Percentiles rank a stretch among this genome's conserved stretches.
phyloP scores from a whole-genome alignment of 768 basidiomycete genomes.

The Phylloporus rhodoxanthus region DNA sequence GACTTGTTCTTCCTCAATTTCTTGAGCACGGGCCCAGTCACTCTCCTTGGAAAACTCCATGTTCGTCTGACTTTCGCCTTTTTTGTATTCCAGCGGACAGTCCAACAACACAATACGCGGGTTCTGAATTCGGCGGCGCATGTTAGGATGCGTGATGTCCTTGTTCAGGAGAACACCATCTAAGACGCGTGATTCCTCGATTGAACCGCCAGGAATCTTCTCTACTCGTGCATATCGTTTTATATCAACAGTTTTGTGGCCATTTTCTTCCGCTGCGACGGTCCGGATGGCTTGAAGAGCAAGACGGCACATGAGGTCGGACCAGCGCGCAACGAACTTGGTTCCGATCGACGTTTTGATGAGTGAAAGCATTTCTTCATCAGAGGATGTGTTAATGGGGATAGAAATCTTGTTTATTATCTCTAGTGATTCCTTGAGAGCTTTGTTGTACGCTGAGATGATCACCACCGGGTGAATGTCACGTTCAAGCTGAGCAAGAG shows the following conservation, averaged over 20 bases:
- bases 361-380: slow-evolving; percentile 88
- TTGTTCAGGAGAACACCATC: slow-evolving; percentile 97
- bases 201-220: slow-evolving; percentile 96
- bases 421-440: slow-evolving; percentile 84
- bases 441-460: slow-evolving; percentile 96
- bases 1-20: slow-evolving; percentile 97
- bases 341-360: slow-evolving; percentile 99
- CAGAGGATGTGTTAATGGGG: slow-evolving; percentile 81
- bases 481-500: slow-evolving; percentile 86
- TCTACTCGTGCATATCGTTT: slow-evolving; percentile 97
- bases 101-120: slow-evolving; percentile 87
- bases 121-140: slow-evolving; percentile 85
- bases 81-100: slow-evolving; percentile 98
- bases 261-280: slow-evolving; percentile 71
- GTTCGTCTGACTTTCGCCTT: slow-evolving; percentile 97
- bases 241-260: slow-evolving; percentile 88
- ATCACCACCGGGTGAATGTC: slow-evolving; percentile 99
- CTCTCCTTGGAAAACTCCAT: slow-evolving; percentile 94
- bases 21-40: slow-evolving; percentile 88
- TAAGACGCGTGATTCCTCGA: slow-evolving; percentile 84
- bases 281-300: slow-evolving; percentile 89
- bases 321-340: slow-evolving; percentile 95
- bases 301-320: slow-evolving; percentile 93
- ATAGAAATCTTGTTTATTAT: slow-evolving; percentile 85
- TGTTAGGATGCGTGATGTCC: slow-evolving; percentile 96